These are phyloP conservation scores for Clavaria fumosa DNA, from an alignment of 768 basidiomycete genomes.

Conservation along the genomic window DNA sequence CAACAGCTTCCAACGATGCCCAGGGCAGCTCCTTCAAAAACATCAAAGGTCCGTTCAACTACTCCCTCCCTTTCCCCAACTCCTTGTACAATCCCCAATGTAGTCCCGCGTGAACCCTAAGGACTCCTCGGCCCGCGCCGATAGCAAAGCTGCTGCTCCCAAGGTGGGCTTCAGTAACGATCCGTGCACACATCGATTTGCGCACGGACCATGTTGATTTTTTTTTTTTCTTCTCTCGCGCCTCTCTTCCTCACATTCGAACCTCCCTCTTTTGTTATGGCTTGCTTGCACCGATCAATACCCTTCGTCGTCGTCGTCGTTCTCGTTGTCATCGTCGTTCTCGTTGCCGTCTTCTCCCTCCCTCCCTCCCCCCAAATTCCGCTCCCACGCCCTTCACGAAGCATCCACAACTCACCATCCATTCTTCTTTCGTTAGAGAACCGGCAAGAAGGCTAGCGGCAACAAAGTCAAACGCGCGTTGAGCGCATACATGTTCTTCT, in stretches of 20 bases:
- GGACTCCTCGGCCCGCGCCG: no score
- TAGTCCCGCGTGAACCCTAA: no score
- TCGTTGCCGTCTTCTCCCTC: slow-evolving; percentile 2
- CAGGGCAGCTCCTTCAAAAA: not conserved
- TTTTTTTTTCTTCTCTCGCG: slow-evolving; percentile 1
- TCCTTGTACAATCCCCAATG: no score
- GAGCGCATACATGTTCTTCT: slow-evolving; percentile 99
- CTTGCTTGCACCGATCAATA: not conserved
- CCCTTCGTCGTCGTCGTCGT: not conserved
- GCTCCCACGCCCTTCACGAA: slow-evolving; percentile 6
- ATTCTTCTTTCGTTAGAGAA: slow-evolving; percentile 42
- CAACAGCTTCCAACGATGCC: not conserved
- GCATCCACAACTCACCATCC: slow-evolving; percentile 1
- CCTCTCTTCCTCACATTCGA: no score
- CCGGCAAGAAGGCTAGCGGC: slow-evolving; percentile 59
- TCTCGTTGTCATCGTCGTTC: slow-evolving; percentile 9
- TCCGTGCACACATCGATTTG: not conserved
- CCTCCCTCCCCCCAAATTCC: slow-evolving; percentile 8
- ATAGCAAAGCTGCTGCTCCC: no score
- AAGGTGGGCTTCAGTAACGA: no score
- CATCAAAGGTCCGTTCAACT: not conserved
- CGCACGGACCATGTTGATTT: no score
- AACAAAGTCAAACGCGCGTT: slow-evolving; percentile 84
- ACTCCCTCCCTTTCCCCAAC: not conserved
- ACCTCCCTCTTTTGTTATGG: not conserved